phyloP scores from a whole-genome alignment of 2,329 filamentous ascomycete species.

The Epichloe gansuensis region DNA sequence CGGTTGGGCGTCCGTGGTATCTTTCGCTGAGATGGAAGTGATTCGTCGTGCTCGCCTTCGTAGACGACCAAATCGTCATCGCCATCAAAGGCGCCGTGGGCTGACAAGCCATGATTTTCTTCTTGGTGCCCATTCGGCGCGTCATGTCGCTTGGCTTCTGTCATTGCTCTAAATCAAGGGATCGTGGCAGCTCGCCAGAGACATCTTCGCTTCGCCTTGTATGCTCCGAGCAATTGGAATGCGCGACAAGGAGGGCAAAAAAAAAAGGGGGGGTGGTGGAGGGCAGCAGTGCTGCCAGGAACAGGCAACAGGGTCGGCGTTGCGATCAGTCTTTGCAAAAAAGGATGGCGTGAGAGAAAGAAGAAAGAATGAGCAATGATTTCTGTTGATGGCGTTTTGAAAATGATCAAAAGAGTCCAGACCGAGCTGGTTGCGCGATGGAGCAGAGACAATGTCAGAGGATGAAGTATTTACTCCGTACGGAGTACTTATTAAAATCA shows the following conservation, averaged over 20 bases:
- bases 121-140: constrained; percentile 19
- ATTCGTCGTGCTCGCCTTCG: constrained; percentile 5
- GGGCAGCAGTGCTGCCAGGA: background rate
- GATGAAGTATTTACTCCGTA: background rate
- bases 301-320: background rate
- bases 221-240: background rate
- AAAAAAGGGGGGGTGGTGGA: background rate
- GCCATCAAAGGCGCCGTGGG: constrained; percentile 11
- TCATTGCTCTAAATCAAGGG: constrained; percentile 16
- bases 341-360: background rate
- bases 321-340: background rate
- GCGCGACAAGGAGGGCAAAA: background rate
- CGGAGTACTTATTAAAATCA: too few relatives aligned
- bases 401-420: background rate
- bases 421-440: background rate
- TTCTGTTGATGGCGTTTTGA: background rate
- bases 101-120: constrained; percentile 18
- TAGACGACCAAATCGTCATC: constrained; percentile 15
- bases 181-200: constrained; percentile 5
- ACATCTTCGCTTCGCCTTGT: constrained; percentile 7
- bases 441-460: background rate
- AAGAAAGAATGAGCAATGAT: background rate
- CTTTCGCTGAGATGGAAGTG: constrained; percentile 7
- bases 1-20: constrained; percentile 44
- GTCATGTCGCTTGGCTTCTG: constrained; percentile 18